These are phyloP conservation scores for Vaccinium myrtillus DNA, from an alignment of 148 eudicot genomes.

Conservation along the genomic window DNA sequence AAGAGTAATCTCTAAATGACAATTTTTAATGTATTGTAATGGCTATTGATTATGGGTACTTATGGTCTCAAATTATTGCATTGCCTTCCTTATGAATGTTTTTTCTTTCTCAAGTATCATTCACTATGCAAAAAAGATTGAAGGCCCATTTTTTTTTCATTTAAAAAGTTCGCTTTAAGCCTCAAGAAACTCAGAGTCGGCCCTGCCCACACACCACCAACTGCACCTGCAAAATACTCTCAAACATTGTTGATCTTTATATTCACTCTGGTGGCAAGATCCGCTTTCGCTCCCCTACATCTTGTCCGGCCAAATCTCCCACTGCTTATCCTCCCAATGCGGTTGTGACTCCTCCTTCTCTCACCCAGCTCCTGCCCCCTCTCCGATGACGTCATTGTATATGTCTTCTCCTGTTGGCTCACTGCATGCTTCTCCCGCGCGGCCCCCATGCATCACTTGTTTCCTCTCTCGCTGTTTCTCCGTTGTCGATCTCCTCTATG, in stretches of 20 bases:
- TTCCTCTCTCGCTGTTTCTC: background rate
- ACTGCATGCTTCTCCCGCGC: conserved; percentile 22
- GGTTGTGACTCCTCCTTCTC: conserved; percentile 15
- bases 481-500: background rate
- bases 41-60: too few species aligned
- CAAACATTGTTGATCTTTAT: conserved; percentile 22
- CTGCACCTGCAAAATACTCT: background rate
- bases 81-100: too few species aligned
- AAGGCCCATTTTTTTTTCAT: too few species aligned
- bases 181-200: too few species aligned
- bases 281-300: conserved; percentile 42
- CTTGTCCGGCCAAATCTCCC: conserved; percentile 33
- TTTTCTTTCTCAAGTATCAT: too few species aligned
- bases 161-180: too few species aligned
- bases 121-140: too few species aligned
- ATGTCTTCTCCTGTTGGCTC: conserved; percentile 17
- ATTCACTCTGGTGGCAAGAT: conserved; percentile 35
- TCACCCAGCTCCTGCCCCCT: conserved; percentile 19
- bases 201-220: too few species aligned
- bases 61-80: too few species aligned
- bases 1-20: too few species aligned
- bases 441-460: background rate
- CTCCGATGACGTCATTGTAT: conserved; percentile 13
- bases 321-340: conserved; percentile 24
- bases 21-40: too few species aligned